Evolutionary conservation across 2,329 filamentous ascomycete genomes (phyloP).

Genomic region (Fusarium praegraminearum): DNA sequence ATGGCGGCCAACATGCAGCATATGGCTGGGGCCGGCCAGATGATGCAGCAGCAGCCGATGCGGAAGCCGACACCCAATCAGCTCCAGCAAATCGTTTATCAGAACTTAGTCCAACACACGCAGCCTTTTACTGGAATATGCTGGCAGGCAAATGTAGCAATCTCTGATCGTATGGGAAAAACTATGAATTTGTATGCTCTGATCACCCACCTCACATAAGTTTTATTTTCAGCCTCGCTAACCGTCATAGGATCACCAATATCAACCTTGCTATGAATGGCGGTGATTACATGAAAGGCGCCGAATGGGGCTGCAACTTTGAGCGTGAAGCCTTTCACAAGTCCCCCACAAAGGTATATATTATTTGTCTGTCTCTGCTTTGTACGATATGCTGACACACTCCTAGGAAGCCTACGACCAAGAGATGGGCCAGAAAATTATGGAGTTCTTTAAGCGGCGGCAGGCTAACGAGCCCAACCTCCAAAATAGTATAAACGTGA

Average conservation of each 20-base stretch:
- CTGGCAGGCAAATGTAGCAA: slow-evolving; percentile 56
- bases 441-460: slow-evolving; percentile 64
- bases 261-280: slow-evolving; percentile 60
- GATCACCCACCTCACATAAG: slow-evolving; percentile 14
- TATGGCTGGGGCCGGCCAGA: slow-evolving; percentile 62
- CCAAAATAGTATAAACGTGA: slow-evolving; percentile 63
- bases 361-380: neutral
- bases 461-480: slow-evolving; percentile 63
- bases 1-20: slow-evolving; percentile 72
- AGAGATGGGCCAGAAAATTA: slow-evolving; percentile 58
- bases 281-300: slow-evolving; percentile 57
- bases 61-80: slow-evolving; percentile 50
- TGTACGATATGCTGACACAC: slow-evolving; percentile 35
- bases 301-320: slow-evolving; percentile 58
- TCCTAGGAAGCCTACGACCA: slow-evolving; percentile 63
- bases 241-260: slow-evolving; percentile 61
- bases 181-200: slow-evolving; percentile 57
- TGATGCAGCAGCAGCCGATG: slow-evolving; percentile 60
- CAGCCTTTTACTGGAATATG: slow-evolving; percentile 49
- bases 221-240: slow-evolving; percentile 23
- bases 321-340: slow-evolving; percentile 62
- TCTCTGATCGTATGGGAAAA: slow-evolving; percentile 58
- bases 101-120: slow-evolving; percentile 53
- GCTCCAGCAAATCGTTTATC: slow-evolving; percentile 57
- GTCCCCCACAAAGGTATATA: slow-evolving; percentile 61